Conservation (phyloP, 495 filamentous ascomycete genomes). For the Pseudomonodictys pantanalensis region DNA sequence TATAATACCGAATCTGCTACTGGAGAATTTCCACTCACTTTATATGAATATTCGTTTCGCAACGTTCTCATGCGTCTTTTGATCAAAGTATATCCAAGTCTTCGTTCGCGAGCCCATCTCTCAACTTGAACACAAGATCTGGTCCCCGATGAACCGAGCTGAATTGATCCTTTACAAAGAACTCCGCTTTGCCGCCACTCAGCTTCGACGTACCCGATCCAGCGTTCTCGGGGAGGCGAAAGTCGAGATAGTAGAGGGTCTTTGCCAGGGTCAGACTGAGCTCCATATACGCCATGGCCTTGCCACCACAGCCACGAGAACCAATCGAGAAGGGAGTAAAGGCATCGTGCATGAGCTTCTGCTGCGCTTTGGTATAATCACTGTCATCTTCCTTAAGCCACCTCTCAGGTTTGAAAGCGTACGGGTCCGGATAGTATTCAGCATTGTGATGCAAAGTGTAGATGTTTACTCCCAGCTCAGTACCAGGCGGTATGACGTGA, state of each 20-base stretch:
- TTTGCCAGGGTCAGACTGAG: constrained; percentile 16
- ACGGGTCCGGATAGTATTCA: constrained; percentile 25
- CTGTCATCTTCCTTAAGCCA: constrained; percentile 45
- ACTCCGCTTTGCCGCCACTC: neutral
- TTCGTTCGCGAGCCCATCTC: constrained; percentile 1
- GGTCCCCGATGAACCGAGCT: constrained; percentile 2
- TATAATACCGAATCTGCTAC: neutral
- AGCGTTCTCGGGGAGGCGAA: neutral
- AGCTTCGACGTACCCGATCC: neutral
- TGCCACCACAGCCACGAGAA: constrained; percentile 23
- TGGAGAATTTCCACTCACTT: neutral
- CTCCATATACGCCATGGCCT: constrained; percentile 27
- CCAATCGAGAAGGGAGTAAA: constrained; percentile 29
- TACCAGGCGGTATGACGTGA: constrained; percentile 15
- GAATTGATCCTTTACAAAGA: constrained; percentile 1
- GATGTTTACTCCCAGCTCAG: constrained; percentile 5
- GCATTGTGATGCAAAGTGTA: constrained; percentile 18
- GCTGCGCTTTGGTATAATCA: neutral
- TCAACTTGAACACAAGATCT: neutral
- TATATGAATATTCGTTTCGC: neutral
- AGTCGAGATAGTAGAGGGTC: constrained; percentile 19
- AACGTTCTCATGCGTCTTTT: neutral
- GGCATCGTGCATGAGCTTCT: constrained; percentile 6
- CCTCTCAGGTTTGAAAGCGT: constrained; percentile 51
- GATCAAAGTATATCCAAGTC: neutral